These are phyloP conservation scores for Cladosporium phlei DNA, from an alignment of 2,329 filamentous ascomycete species.

Conservation along the genomic window DNA sequence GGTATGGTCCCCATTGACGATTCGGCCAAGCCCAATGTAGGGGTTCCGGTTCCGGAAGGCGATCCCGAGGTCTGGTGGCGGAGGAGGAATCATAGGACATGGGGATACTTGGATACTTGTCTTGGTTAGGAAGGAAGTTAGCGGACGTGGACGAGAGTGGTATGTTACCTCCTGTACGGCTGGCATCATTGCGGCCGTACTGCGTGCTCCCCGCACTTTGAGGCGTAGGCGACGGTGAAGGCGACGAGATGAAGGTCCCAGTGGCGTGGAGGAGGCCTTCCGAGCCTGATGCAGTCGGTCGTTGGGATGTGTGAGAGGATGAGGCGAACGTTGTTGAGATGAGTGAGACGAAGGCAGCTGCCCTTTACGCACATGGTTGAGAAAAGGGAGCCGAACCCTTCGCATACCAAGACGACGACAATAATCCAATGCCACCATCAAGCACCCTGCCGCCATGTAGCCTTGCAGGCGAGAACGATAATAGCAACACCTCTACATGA, in stretches of 20 bases:
- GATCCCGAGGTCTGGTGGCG: too few relatives aligned
- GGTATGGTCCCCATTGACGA: too few relatives aligned
- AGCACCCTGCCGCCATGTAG: too few relatives aligned
- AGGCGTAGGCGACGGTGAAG: neutral
- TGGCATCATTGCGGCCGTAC: neutral
- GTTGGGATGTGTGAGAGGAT: neutral
- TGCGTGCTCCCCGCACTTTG: constrained; percentile 6
- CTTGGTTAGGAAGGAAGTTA: neutral
- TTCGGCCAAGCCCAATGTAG: too few relatives aligned
- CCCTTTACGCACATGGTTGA: neutral
- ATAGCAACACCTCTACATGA: too few relatives aligned
- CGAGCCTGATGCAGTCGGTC: neutral
- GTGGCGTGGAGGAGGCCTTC: constrained; percentile 8
- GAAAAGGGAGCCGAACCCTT: too few relatives aligned
- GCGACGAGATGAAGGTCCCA: neutral
- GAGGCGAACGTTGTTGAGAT: neutral
- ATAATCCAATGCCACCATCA: too few relatives aligned
- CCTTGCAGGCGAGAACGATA: too few relatives aligned
- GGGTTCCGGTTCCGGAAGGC: too few relatives aligned
- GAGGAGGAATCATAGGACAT: too few relatives aligned
- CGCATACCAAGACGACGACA: too few relatives aligned
- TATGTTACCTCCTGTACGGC: neutral
- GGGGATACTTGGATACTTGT: too few relatives aligned
- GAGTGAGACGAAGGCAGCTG: neutral
- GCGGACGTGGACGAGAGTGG: neutral